A percentile compares a stretch with the other conserved stretches of the same genome.
Evolutionary conservation across 108 stramenopile species (phyloP).

Genomic region (Cyclostephanos invisitatus): DNA sequence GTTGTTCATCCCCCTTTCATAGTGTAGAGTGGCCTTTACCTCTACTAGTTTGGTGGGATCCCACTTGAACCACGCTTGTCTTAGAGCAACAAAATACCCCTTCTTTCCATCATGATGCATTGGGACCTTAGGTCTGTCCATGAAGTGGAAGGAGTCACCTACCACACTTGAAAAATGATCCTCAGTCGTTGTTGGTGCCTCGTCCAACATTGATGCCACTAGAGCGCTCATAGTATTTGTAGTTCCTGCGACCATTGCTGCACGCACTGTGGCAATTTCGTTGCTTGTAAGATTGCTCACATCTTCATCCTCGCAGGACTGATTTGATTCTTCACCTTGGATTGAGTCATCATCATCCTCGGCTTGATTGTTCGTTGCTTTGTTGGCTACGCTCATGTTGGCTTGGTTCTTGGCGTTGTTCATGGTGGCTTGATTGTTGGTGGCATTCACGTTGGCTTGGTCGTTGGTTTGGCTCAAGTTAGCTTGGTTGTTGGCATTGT

Average conservation of each 20-base stretch:
- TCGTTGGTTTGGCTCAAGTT: not conserved
- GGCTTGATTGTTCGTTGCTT: too few species aligned
- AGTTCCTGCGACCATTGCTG: too few species aligned
- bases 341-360: conserved; percentile 1
- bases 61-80: conserved; percentile 6
- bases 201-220: too few species aligned
- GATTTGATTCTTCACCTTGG: not conserved
- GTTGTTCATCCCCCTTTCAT: not conserved
- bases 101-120: conserved; percentile 16
- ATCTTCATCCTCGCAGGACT: not conserved
- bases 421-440: not conserved
- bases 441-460: not conserved
- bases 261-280: not conserved
- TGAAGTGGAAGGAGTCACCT: too few species aligned
- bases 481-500: not conserved
- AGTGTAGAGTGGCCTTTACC: not conserved
- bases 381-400: not conserved
- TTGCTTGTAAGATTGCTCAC: too few species aligned
- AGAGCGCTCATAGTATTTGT: too few species aligned
- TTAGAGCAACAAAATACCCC: conserved; percentile 9
- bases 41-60: not conserved
- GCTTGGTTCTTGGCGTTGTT: too few species aligned
- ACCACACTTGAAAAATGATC: too few species aligned
- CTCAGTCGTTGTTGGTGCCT: too few species aligned
- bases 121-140: conserved; percentile 2